These are phyloP conservation scores for Dactylellina drechsleri DNA, from an alignment of 2,329 filamentous ascomycete genomes.

Conservation along the genomic window DNA sequence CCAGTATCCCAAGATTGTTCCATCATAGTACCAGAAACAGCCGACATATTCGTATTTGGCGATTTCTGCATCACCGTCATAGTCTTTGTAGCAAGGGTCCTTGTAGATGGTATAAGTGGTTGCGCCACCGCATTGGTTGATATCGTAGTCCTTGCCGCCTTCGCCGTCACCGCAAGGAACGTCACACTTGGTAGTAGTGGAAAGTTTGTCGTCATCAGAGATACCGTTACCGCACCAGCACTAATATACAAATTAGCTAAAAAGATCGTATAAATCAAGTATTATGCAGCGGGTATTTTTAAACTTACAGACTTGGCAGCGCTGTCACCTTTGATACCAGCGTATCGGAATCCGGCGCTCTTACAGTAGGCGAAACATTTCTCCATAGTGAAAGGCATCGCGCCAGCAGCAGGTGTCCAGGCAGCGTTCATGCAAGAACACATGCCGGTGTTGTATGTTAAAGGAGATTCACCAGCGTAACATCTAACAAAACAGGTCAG, in stretches of 20 bases:
- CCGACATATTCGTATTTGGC: constrained; percentile 10
- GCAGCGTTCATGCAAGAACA: constrained; percentile 15
- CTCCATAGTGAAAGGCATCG: constrained; percentile 12
- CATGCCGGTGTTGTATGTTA: constrained; percentile 14
- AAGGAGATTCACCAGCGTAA: constrained; percentile 2
- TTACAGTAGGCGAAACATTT: constrained; percentile 20
- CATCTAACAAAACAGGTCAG: constrained; percentile 11
- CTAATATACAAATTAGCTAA: constrained; percentile 1
- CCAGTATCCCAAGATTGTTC: constrained; percentile 1
- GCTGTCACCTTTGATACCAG: constrained; percentile 19
- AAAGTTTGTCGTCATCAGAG: constrained; percentile 5
- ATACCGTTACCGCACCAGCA: constrained; percentile 26
- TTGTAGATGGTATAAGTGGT: constrained; percentile 23
- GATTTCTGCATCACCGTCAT: not conserved
- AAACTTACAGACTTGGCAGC: constrained; percentile 14
- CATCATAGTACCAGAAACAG: constrained; percentile 17
- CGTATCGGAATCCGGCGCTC: constrained; percentile 22
- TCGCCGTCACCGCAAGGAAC: constrained; percentile 6
- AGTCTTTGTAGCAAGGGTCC: constrained; percentile 22
- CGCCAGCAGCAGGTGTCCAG: not conserved
- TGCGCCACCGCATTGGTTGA: constrained; percentile 15
- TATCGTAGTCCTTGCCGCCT: constrained; percentile 2
- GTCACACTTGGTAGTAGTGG: constrained; percentile 1
- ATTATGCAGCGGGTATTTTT: not conserved
- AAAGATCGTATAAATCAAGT: not conserved